Evolutionary conservation across 1,139 yeast genomes (phyloP).

Genomic region (Nakaseomyces glabratus): DNA sequence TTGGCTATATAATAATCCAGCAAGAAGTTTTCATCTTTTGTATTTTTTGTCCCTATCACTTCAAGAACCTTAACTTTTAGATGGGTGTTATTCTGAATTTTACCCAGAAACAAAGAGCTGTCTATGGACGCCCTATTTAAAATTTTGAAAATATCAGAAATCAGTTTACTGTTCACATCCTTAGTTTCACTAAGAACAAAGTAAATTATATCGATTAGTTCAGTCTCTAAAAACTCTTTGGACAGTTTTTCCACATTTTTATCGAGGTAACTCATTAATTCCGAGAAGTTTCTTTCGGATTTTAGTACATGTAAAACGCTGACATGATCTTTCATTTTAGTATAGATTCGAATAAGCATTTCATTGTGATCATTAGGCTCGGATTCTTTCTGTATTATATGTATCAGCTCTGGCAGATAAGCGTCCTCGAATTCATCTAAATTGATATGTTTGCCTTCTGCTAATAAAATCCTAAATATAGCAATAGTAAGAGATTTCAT

Average conservation of each 20-base stretch:
- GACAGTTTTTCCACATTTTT: slow-evolving; percentile 13
- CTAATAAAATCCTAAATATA: slow-evolving; percentile 10
- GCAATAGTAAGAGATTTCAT: slow-evolving; percentile 22
- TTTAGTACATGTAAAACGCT: slow-evolving; percentile 15
- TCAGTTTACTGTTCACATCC: slow-evolving; percentile 6
- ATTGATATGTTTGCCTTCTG: slow-evolving; percentile 11
- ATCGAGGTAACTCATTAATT: slow-evolving; percentile 13
- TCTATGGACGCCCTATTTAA: slow-evolving; percentile 12
- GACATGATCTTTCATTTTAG: slow-evolving; percentile 11
- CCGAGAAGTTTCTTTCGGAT: slow-evolving; percentile 8
- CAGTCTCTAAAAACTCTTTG: slow-evolving; percentile 11
- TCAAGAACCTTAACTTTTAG: slow-evolving; percentile 24
- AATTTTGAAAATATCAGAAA: slow-evolving; percentile 11
- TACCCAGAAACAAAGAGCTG: slow-evolving; percentile 14
- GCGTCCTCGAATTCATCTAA: slow-evolving; percentile 15
- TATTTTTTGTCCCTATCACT: slow-evolving; percentile 17
- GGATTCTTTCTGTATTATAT: slow-evolving; percentile 9
- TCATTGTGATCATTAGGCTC: slow-evolving; percentile 10
- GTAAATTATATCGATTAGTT: slow-evolving; percentile 12
- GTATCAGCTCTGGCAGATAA: slow-evolving; percentile 18
- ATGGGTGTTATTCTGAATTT: slow-evolving; percentile 12
- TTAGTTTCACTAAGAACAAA: slow-evolving; percentile 10
- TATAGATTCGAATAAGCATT: slow-evolving; percentile 17
- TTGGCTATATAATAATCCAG: slow-evolving; percentile 22
- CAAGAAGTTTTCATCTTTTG: slow-evolving; percentile 21